Conservation (phyloP, 2,329 filamentous ascomycete genomes). For the Helotiales sp. region DNA sequence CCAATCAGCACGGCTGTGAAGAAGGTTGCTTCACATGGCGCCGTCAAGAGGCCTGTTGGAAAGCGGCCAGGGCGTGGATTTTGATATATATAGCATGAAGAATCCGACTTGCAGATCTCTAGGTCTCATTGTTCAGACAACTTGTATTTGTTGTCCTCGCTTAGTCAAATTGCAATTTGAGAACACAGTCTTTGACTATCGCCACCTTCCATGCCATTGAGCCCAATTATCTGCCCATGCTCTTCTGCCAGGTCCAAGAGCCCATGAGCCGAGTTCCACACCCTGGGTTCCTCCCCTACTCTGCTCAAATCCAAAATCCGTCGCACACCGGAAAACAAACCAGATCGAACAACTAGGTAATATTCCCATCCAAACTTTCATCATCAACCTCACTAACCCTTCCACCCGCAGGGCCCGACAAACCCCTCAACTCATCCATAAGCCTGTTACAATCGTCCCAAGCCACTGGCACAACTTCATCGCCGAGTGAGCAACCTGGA, state of each 20-base stretch:
- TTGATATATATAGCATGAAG: slow-evolving; percentile 23
- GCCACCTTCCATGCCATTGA: no score
- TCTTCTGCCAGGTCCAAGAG: no score
- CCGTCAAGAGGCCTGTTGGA: slow-evolving; percentile 63
- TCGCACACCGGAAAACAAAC: not conserved
- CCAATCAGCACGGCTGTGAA: slow-evolving; percentile 50
- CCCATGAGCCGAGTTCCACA: no score
- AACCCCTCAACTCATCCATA: slow-evolving; percentile 23
- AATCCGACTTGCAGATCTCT: not conserved
- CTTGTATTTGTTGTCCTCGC: no score
- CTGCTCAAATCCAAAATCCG: not conserved
- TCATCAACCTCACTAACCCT: slow-evolving; percentile 7
- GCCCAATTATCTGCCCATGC: no score
- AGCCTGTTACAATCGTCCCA: slow-evolving; percentile 20
- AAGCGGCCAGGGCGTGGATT: slow-evolving; percentile 60
- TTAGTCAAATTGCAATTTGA: not conserved
- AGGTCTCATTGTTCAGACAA: not conserved
- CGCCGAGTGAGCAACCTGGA: slow-evolving; percentile 22
- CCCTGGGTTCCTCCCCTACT: no score
- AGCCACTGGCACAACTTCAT: slow-evolving; percentile 29
- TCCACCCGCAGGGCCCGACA: not conserved
- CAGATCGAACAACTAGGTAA: not conserved
- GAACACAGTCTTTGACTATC: no score
- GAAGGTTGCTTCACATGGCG: slow-evolving; percentile 65
- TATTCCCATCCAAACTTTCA: slow-evolving; percentile 6